Evolutionary conservation across 2,329 filamentous ascomycete species (phyloP).

Genomic region (Cercospora brassicicola): DNA sequence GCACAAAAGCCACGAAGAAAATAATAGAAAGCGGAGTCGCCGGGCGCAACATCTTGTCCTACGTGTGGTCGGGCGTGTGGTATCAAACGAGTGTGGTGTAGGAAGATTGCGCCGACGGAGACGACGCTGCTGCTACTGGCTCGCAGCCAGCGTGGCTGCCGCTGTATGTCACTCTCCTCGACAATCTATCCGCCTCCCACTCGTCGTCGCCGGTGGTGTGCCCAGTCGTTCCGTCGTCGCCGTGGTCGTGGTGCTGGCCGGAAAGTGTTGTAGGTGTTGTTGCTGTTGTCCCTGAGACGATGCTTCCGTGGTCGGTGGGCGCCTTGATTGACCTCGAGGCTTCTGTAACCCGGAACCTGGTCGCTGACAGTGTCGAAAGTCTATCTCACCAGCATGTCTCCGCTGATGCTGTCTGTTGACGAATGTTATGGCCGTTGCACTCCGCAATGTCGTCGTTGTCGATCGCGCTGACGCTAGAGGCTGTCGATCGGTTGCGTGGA

Average conservation of each 20-base stretch:
- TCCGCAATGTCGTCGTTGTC: not conserved
- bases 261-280: not conserved
- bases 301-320: not conserved
- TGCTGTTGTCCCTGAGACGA: not conserved
- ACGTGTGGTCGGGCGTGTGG: not conserved
- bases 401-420: not conserved
- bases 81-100: conserved; percentile 14
- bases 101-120: not conserved
- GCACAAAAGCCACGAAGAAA: conserved; percentile 78
- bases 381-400: not conserved
- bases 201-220: not conserved
- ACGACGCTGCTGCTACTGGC: not conserved
- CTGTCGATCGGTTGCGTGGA: not conserved
- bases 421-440: not conserved
- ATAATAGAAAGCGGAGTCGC: conserved; percentile 87
- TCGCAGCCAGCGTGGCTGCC: conserved; percentile 5
- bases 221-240: not conserved
- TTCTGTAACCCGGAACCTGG: not conserved
- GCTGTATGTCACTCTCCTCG: not conserved
- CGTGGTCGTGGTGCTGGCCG: not conserved
- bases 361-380: not conserved
- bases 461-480: not conserved
- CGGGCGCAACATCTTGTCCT: conserved; percentile 62
- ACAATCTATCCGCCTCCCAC: not conserved
- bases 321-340: not conserved